Evolutionary conservation across 352 stramenopile species (phyloP).

Genomic region (Phytopythium chamaehyphon): DNA sequence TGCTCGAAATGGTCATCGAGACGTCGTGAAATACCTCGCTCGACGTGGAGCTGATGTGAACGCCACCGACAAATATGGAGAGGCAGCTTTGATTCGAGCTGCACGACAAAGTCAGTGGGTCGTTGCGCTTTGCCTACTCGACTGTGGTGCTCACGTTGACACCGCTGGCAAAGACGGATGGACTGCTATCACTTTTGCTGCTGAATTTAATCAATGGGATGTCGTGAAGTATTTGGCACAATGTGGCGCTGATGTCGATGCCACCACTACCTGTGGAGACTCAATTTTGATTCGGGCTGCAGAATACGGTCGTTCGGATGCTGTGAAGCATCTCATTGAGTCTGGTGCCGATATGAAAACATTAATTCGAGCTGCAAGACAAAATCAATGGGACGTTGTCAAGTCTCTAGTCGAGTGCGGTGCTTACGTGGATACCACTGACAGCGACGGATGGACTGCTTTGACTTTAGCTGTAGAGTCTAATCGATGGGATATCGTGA

Average conservation of each 20-base stretch:
- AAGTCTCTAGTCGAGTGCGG: neutral
- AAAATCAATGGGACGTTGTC: too few relatives aligned
- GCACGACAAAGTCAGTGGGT: too few relatives aligned
- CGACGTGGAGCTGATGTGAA: too few relatives aligned
- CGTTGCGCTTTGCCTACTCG: too few relatives aligned
- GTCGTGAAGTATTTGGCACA: neutral
- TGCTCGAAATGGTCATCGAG: too few relatives aligned
- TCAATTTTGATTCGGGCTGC: neutral
- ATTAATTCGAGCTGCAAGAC: neutral
- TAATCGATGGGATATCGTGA: neutral
- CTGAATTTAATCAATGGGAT: neutral
- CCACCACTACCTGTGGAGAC: neutral
- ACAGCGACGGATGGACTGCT: neutral
- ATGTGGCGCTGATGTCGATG: neutral
- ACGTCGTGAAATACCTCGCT: too few relatives aligned
- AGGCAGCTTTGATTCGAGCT: too few relatives aligned
- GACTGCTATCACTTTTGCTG: neutral
- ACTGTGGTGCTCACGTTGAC: too few relatives aligned
- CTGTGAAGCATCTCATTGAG: neutral
- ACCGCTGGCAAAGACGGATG: neutral
- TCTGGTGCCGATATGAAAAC: neutral
- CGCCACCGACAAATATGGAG: too few relatives aligned
- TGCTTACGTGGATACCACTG: neutral
- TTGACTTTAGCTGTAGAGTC: neutral
- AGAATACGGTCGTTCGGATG: neutral